Evolutionary conservation across 2,329 filamentous ascomycete species (phyloP).

Genomic region (Beauveria sp.): DNA sequence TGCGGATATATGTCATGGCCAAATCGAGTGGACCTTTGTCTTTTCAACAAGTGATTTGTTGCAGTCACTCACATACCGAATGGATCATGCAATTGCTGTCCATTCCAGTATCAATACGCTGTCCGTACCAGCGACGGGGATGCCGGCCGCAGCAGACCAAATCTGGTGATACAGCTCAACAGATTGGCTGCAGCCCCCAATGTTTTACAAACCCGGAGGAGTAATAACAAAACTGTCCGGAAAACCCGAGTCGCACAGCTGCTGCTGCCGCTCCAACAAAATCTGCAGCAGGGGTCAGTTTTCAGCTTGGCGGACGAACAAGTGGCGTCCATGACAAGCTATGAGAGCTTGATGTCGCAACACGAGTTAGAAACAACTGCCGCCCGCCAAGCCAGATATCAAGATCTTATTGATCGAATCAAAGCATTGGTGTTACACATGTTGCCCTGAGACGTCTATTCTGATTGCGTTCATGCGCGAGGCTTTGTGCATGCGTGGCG

Average conservation of each 20-base stretch:
- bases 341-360: not conserved
- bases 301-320: not conserved
- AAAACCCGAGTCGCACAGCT: not conserved
- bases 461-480: not conserved
- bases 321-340: not conserved
- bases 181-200: not conserved
- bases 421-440: not conserved
- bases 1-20: not conserved
- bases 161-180: not conserved
- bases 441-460: not conserved
- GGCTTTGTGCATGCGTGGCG: too few species aligned
- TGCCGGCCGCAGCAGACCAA: not conserved
- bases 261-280: not conserved
- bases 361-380: not conserved
- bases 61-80: not conserved
- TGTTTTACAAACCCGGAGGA: not conserved
- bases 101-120: not conserved
- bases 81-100: not conserved
- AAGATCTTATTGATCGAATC: not conserved
- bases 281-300: not conserved
- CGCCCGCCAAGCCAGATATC: not conserved
- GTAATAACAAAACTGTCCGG: not conserved
- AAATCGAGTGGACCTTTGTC: not conserved
- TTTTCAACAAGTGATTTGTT: not conserved
- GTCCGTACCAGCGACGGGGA: not conserved